phyloP scores from a whole-genome alignment of 345 rosid species.

The Jatropha curcas region DNA sequence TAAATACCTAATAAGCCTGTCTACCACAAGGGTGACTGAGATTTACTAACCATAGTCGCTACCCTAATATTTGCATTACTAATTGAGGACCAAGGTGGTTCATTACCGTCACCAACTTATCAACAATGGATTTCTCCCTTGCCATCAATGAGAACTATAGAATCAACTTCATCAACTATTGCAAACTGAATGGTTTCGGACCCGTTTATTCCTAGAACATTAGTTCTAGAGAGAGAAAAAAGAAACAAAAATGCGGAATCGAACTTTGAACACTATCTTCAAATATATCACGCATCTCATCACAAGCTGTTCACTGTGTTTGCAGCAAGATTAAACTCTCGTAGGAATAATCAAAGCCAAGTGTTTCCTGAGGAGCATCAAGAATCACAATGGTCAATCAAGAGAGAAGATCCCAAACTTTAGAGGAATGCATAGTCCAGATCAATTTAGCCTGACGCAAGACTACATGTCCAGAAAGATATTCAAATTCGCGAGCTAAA shows the following conservation, averaged over 20 bases:
- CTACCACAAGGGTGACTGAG: background rate
- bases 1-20: background rate
- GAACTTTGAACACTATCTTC: constrained; percentile 18
- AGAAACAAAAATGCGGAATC: background rate
- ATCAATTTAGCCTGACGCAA: constrained; percentile 12
- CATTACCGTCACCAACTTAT: constrained; percentile 95
- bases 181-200: constrained; percentile 96
- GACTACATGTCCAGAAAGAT: constrained; percentile 5
- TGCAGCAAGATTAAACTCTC: constrained; percentile 90
- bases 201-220: constrained; percentile 46
- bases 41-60: background rate
- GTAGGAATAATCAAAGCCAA: constrained; percentile 98
- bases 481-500: too few species aligned
- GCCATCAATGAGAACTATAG: constrained; percentile 97
- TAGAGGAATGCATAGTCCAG: constrained; percentile 2
- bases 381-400: constrained; percentile 20
- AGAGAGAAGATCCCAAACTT: constrained; percentile 12
- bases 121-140: constrained; percentile 94
- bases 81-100: constrained; percentile 7
- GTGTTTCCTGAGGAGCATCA: constrained; percentile 67
- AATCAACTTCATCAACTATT: constrained; percentile 97
- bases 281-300: constrained; percentile 91
- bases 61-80: background rate
- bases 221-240: constrained; percentile 16
- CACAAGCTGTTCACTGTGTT: constrained; percentile 73